These are phyloP conservation scores for Solanum piurae DNA, from an alignment of 257 asterid species.

Conservation along the genomic window DNA sequence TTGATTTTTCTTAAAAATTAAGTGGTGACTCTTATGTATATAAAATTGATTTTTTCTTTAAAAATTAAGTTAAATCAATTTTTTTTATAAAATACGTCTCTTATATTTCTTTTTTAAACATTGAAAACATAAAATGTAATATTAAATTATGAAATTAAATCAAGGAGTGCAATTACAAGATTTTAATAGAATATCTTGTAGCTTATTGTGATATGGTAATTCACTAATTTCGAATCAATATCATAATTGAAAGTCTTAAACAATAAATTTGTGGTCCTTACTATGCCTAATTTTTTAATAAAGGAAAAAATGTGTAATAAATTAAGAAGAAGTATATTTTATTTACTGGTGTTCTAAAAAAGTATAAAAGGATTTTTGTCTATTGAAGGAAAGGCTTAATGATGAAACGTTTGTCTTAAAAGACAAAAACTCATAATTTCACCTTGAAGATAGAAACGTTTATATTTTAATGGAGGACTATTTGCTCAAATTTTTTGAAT, in stretches of 20 bases:
- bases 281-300: neutral
- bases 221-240: neutral
- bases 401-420: too few species aligned
- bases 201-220: neutral
- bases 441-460: neutral
- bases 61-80: too few species aligned
- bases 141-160: too few species aligned
- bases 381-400: neutral
- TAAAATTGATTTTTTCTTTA: too few species aligned
- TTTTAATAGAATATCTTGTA: too few species aligned
- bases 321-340: too few species aligned
- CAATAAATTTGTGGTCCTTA: neutral
- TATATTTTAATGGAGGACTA: neutral
- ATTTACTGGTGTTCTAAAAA: too few species aligned
- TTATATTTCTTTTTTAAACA: too few species aligned
- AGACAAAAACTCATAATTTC: too few species aligned
- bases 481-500: neutral
- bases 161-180: neutral
- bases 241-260: neutral
- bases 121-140: neutral
- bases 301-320: neutral
- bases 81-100: neutral
- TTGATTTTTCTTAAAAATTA: too few species aligned
- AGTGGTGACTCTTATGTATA: neutral
- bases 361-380: neutral